Base-by-base conservation (phyloP, 2,329 filamentous ascomycete species). In the Aspergillus oerlinghausenensis region DNA sequence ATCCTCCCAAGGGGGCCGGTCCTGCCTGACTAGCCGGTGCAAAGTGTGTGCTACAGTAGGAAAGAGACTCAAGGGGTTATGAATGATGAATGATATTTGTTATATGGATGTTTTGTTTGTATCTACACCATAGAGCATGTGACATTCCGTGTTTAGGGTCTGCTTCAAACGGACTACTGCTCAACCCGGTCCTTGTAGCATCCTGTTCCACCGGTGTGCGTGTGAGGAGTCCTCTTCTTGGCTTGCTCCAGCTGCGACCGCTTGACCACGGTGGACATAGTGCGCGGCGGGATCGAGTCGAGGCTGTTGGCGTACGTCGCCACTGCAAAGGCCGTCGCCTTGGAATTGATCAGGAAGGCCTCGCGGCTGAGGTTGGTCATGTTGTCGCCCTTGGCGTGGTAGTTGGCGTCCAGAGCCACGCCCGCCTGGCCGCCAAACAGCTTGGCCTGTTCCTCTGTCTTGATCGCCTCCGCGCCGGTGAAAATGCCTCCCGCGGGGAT, bases 401-500 rank as follows among this genome's bases (percentile, higher is more conserved):
- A 86, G 69, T 84, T 83, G 19, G 71, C 68, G 63, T 86, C 83
- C 62, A 80, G 84, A 35, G 76, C 71, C n/a, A 77, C 73, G 43
- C 80, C 88, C 1, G 84, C 86, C 59, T 79, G 77, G 40, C 89
- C 89, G n/a, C 89, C 89, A 69, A 91, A 93, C 73, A 84, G 74
- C 43, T 75, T 77, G 2, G 74, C 82, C 68, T 92, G 87, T 35
- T 84, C 80, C 51, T 80, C 74, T 0, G 88, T 90, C 82, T 92
- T 92, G 74, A 89, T 71, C 11, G 83, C 87, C 72, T 92, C 89
- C 1, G 89, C 89, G 42, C 89, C 89, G 2, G 89, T 91, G 54
- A 88, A 88, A 59, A 92, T 84, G 29, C 89, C 89, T 25, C 89
- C 88, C 1, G 84, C 84, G 0, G 89, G 87, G 45, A 92, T 90